Evolutionary conservation across 1,284 basidiomycete genomes (phyloP).

Genomic region (Chalciporus sp.): DNA sequence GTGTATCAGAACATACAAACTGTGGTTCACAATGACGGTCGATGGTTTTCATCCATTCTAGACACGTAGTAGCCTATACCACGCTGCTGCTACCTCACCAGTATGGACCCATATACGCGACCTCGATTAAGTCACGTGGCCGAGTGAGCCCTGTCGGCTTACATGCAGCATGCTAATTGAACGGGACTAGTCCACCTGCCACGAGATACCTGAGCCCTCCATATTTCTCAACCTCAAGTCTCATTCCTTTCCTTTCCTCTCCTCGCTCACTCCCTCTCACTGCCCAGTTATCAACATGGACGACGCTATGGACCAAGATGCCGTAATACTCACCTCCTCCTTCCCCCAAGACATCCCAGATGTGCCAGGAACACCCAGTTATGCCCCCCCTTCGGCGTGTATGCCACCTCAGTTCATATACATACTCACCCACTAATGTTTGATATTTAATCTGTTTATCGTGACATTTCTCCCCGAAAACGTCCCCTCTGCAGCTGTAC

Average conservation of each 20-base stretch:
- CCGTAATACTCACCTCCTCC: slow-evolving; percentile 24
- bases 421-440: slow-evolving; percentile 13
- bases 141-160: neutral
- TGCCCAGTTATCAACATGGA: slow-evolving; percentile 26
- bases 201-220: slow-evolving; percentile 24
- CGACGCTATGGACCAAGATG: slow-evolving; percentile 37
- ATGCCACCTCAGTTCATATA: slow-evolving; percentile 7
- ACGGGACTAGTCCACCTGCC: slow-evolving; percentile 17
- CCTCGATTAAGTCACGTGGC: slow-evolving; percentile 23
- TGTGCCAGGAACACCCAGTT: slow-evolving; percentile 16
- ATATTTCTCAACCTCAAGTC: slow-evolving; percentile 9
- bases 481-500: slow-evolving; percentile 23
- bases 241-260: neutral
- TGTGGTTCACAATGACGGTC: too few species aligned
- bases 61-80: neutral
- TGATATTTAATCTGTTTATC: neutral
- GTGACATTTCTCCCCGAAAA: neutral
- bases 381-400: slow-evolving; percentile 22
- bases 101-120: neutral
- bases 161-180: slow-evolving; percentile 3
- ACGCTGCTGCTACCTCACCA: too few species aligned
- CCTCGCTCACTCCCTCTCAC: neutral
- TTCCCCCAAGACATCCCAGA: slow-evolving; percentile 25
- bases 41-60: neutral
- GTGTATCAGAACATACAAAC: too few species aligned